Percentiles rank a stretch among this genome's conserved stretches.
Conservation (phyloP, 345 rosid species). For the Gynandropsis gynandra region DNA sequence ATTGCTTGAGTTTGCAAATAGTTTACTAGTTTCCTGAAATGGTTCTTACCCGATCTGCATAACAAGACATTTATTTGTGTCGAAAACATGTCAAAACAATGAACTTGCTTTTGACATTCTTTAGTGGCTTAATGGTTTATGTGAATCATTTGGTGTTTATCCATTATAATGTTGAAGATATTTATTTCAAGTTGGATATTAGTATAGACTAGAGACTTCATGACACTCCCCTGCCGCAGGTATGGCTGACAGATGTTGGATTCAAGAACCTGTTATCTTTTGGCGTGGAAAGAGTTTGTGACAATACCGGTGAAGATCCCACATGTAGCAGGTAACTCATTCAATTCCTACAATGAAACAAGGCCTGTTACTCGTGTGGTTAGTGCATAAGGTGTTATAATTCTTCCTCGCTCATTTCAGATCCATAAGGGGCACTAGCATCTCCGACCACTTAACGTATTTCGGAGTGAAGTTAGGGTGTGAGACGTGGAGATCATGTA, state of each 20-base stretch:
- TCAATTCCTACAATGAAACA: background rate
- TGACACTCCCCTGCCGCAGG: constrained; percentile 17
- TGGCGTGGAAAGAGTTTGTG: constrained; percentile 60
- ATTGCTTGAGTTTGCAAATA: too few species aligned
- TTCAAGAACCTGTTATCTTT: constrained; percentile 20
- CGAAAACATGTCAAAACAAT: too few species aligned
- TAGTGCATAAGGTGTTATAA: background rate
- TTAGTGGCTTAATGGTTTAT: too few species aligned
- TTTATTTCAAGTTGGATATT: too few species aligned
- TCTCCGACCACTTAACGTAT: constrained; percentile 64
- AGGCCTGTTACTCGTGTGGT: background rate
- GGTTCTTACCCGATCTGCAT: too few species aligned
- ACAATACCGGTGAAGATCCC: constrained; percentile 76
- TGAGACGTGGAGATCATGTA: constrained; percentile 53
- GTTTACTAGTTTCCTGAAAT: too few species aligned
- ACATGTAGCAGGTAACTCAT: constrained; percentile 54
- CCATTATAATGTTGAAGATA: too few species aligned
- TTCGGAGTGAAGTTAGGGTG: constrained; percentile 56
- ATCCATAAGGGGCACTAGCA: constrained; percentile 71
- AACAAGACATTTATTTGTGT: too few species aligned
- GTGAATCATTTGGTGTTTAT: too few species aligned
- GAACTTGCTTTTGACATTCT: too few species aligned
- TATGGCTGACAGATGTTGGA: constrained; percentile 22
- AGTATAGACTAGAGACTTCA: background rate
- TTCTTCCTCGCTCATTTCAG: constrained; percentile 24